Conservation (phyloP, 495 filamentous ascomycete species). For the Daldinia grandis region DNA sequence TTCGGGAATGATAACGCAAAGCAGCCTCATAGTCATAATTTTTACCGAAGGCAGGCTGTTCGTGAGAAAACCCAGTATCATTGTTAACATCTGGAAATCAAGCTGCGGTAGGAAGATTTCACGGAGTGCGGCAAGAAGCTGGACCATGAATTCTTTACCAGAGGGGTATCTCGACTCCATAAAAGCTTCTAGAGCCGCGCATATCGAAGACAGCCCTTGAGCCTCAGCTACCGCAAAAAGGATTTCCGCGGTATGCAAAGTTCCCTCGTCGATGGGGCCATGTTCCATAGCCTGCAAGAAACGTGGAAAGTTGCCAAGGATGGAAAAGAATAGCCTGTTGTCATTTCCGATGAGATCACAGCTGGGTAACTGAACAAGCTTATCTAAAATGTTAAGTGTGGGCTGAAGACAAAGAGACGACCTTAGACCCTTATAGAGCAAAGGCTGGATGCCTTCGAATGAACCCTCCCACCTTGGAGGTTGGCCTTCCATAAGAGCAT, state of each 20-base stretch:
- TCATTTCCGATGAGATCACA: conserved; percentile 83
- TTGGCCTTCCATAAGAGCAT: conserved; percentile 75
- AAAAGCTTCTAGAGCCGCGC: conserved; percentile 71
- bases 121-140: conserved; percentile 78
- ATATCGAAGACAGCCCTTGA: conserved; percentile 66
- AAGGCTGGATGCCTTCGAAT: conserved; percentile 85
- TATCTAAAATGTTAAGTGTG: conserved; percentile 80
- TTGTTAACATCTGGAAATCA: conserved; percentile 85
- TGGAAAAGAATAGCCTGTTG: conserved; percentile 80
- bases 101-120: conserved; percentile 82
- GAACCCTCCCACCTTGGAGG: conserved; percentile 88
- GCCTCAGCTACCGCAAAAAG: conserved; percentile 76
- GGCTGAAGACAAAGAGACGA: conserved; percentile 82
- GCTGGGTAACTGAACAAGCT: conserved; percentile 79
- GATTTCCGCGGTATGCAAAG: conserved; percentile 68
- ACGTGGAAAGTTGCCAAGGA: conserved; percentile 88
- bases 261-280: conserved; percentile 60
- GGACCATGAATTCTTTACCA: conserved; percentile 77
- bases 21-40: conserved; percentile 86
- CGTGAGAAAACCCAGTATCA: conserved; percentile 89
- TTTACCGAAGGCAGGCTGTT: conserved; percentile 91
- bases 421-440: conserved; percentile 90
- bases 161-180: conserved; percentile 72
- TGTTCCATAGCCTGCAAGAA: conserved; percentile 84
- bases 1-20: conserved; percentile 84